These are phyloP conservation scores for Cicer cuneatum DNA, from an alignment of 306 rosid species.

Conservation along the genomic window DNA sequence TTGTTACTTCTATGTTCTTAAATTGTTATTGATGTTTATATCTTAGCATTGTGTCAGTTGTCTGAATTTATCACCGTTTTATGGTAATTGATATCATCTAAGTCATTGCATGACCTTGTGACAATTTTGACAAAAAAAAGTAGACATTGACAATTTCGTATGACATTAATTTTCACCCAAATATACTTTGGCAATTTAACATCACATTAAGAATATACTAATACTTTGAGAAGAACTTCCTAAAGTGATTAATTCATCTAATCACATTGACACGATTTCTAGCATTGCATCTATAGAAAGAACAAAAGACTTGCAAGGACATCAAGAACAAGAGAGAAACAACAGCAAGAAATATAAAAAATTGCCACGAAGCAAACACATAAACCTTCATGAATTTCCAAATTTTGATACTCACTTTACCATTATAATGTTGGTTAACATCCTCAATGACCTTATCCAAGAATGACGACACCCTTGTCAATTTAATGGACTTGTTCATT, in stretches of 20 bases:
- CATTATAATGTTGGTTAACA: constrained; percentile 64
- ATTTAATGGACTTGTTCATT: constrained; percentile 77
- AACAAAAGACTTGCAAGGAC: constrained; percentile 52
- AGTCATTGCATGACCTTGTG: not conserved
- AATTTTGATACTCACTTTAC: constrained; percentile 65
- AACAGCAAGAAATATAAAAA: constrained; percentile 64
- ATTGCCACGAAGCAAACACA: constrained; percentile 74
- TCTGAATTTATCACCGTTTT: not conserved
- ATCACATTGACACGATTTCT: constrained; percentile 4
- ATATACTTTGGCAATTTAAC: not conserved
- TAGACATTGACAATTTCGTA: not conserved
- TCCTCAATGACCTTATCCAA: constrained; percentile 87
- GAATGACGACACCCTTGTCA: constrained; percentile 76
- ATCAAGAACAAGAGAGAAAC: constrained; percentile 60
- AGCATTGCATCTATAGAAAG: constrained; percentile 47
- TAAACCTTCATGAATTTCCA: constrained; percentile 57
- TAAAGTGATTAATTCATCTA: constrained; percentile 25
- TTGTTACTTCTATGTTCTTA: not conserved
- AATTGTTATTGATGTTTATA: not conserved
- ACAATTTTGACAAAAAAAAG: not conserved
- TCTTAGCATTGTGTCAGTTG: not conserved
- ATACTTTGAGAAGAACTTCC: not conserved
- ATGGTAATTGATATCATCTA: not conserved
- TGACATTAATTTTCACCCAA: not conserved
- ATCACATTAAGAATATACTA: not conserved